Evolutionary conservation across 306 rosid species (phyloP).

Genomic region (Vigna reflexopilosa): DNA sequence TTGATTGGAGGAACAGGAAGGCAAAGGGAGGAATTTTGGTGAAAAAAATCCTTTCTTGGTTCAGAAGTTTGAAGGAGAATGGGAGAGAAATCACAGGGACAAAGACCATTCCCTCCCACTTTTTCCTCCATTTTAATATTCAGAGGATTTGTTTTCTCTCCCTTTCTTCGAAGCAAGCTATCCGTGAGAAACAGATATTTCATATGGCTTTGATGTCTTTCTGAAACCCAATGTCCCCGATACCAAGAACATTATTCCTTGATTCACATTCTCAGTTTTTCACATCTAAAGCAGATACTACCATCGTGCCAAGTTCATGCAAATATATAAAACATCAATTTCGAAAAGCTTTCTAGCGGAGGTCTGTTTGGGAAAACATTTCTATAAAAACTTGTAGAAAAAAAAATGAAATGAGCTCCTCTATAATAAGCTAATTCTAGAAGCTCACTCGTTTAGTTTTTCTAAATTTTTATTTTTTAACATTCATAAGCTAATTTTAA

Average conservation of each 20-base stretch:
- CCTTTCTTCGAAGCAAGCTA: not conserved
- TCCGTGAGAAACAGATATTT: not conserved
- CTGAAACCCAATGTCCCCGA: not conserved
- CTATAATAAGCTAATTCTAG: too few species aligned
- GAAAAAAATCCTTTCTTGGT: not conserved
- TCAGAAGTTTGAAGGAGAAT: not conserved
- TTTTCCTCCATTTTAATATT: not conserved
- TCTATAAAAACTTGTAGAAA: too few species aligned
- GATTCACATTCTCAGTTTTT: not conserved
- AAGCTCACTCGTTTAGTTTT: too few species aligned
- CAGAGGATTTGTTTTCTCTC: not conserved
- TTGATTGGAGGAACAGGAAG: not conserved
- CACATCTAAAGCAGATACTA: constrained; percentile 15
- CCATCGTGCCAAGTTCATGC: constrained; percentile 1
- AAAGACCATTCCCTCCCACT: not conserved
- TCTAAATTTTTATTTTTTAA: too few species aligned
- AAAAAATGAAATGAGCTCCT: too few species aligned
- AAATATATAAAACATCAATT: constrained; percentile 13
- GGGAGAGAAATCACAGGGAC: not conserved
- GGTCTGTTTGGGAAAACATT: too few species aligned
- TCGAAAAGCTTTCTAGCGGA: constrained; percentile 14
- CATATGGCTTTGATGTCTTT: not conserved
- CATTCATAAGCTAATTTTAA: too few species aligned
- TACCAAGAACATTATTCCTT: not conserved
- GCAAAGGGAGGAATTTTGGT: not conserved